A percentile compares a stretch with the other conserved stretches of the same genome.
Evolutionary conservation across 2,329 filamentous ascomycete species (phyloP).

Genomic region (Colletotrichum sp.): DNA sequence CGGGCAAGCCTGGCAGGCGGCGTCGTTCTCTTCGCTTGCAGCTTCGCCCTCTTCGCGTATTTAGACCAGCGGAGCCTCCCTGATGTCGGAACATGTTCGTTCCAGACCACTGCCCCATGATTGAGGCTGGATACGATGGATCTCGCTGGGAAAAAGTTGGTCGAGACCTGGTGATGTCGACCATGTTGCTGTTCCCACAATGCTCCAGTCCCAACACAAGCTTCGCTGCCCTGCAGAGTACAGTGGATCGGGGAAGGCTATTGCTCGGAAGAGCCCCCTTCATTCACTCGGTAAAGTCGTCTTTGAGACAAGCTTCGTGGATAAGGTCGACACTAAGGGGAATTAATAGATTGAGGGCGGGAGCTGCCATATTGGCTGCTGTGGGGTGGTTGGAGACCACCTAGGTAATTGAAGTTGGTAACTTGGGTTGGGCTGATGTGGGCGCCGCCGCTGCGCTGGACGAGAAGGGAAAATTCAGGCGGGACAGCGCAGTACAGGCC

Average conservation of each 20-base stretch:
- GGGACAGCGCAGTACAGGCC: not conserved
- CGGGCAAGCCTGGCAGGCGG: not conserved
- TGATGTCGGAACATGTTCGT: not conserved
- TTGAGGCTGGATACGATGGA: not conserved
- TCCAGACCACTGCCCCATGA: not conserved
- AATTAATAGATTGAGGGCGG: not conserved
- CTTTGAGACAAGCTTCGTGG: not conserved
- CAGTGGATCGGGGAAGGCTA: not conserved
- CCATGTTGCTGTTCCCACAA: not conserved
- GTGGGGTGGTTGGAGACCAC: too few relatives aligned
- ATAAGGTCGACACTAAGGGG: not conserved
- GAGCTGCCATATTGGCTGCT: conserved; percentile 5
- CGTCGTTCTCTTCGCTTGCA: not conserved
- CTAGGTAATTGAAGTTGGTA: too few relatives aligned
- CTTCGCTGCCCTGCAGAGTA: not conserved
- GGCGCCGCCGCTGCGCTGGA: not conserved
- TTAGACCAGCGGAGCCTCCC: not conserved
- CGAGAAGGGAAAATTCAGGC: not conserved
- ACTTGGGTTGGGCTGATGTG: not conserved
- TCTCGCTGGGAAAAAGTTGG: not conserved
- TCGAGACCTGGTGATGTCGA: not conserved
- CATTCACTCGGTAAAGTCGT: not conserved
- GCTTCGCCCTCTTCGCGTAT: not conserved
- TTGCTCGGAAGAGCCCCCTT: not conserved
- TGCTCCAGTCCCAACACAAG: not conserved